Percentiles rank a stretch among this genome's conserved stretches.
phyloP scores from a whole-genome alignment of 305 asterid species.

The Solanum chacoense region DNA sequence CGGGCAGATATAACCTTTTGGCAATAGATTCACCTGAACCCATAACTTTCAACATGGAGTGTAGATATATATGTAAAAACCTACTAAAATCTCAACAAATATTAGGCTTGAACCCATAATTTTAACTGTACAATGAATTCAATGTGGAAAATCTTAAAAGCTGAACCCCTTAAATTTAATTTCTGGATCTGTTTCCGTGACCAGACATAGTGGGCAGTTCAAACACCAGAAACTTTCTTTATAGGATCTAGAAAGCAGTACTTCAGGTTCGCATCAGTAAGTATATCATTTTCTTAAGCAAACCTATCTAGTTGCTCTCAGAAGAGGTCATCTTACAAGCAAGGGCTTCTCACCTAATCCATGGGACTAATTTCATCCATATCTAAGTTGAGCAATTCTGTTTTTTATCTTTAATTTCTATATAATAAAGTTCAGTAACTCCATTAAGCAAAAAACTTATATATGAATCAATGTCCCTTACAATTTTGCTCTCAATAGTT shows the following conservation, averaged over 20 bases:
- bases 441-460: background rate
- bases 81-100: background rate
- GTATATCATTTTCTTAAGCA: background rate
- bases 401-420: background rate
- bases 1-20: background rate
- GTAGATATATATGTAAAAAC: background rate
- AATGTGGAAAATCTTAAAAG: background rate
- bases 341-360: background rate
- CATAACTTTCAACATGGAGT: background rate
- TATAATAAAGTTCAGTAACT: background rate
- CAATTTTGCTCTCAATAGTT: slow-evolving; percentile 86
- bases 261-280: background rate
- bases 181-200: background rate
- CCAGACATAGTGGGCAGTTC: background rate
- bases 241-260: background rate
- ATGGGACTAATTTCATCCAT: background rate
- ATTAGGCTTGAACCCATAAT: background rate
- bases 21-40: background rate
- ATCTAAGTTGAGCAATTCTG: background rate
- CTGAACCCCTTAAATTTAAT: background rate
- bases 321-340: background rate
- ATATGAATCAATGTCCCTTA: slow-evolving; percentile 21
- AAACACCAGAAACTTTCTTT: background rate
- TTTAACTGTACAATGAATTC: background rate
- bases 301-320: background rate